Base-by-base conservation (phyloP, 768 basidiomycete genomes). In the Mycena rosella region DNA sequence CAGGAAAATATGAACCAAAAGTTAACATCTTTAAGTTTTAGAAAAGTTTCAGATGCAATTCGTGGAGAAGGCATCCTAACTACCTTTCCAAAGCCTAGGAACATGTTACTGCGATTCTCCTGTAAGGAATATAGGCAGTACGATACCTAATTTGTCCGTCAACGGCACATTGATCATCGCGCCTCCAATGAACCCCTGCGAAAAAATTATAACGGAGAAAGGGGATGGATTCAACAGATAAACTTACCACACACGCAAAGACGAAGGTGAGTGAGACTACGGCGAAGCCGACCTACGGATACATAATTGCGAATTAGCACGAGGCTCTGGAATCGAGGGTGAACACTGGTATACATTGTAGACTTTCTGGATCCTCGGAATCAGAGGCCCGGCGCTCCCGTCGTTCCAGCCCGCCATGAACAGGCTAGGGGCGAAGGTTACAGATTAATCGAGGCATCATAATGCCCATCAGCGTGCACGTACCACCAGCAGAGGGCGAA, bases 251-350 rank as follows among this genome's bases (percentile, higher is more conserved):
- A 64, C 78, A 84, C 7, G 75, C 75, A 63, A 79, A 77, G 2
- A 82, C 81, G 72, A 92, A 93, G 26, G 91, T 84, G 53, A 90
- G 74, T 0, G 90, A 90, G 15, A 91, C 89, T 4, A 87, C 73
- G 7, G 83, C 79, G 69, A 86, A 89, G 15, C 79, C 78, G 29
- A 86, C 82, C 84, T 87, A 65, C 5, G 7, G 38, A 40, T 8
- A 15, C 38, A 10, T 40, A 40, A 6, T 34, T 34, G n/a, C n/a
- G n/a, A n/a, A 34, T 34, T 34, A 40, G 38, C 10, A 4, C 7
- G 32, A 30, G 18, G 20, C 18, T 3, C 14, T 20, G 0, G 30
- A 27, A 30, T 60, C 4, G n/a, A 49, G 15, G 32, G 2, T 20
- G 15, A 18, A 48, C 48, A n/a, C n/a, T n/a, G n/a, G n/a, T n/a